Evolutionary conservation across 2,329 filamentous ascomycete genomes (phyloP).

Genomic region (Pseudogymnoascus sp.): DNA sequence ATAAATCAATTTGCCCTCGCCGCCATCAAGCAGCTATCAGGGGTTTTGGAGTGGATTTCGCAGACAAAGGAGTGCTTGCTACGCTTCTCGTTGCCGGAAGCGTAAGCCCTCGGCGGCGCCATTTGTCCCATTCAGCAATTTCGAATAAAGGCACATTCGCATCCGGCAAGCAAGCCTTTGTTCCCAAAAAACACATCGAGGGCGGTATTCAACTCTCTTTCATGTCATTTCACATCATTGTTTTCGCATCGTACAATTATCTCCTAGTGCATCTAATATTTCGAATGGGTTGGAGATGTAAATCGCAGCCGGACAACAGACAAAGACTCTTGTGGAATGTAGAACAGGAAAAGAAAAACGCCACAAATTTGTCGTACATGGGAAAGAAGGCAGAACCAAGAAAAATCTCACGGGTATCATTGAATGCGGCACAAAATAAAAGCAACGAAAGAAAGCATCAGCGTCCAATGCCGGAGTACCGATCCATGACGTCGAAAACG

Average conservation of each 20-base stretch:
- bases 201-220: neutral
- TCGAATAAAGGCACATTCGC: neutral
- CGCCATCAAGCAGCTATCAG: neutral
- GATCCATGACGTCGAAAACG: conserved; percentile 39
- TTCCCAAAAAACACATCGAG: neutral
- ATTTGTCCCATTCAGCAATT: neutral
- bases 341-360: neutral
- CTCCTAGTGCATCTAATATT: neutral
- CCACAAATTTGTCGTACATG: conserved; percentile 4
- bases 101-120: neutral
- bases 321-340: conserved; percentile 6
- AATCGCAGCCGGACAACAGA: neutral
- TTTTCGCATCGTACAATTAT: neutral
- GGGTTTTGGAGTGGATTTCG: neutral
- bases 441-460: neutral
- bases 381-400: neutral
- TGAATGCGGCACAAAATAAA: neutral
- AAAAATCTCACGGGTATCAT: conserved; percentile 6
- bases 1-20: neutral
- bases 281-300: neutral
- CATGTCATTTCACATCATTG: neutral
- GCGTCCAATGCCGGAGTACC: conserved; percentile 28
- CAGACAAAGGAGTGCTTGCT: neutral
- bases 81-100: neutral
- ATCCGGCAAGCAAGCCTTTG: conserved; percentile 1